Base-by-base conservation (phyloP, 345 rosid genomes). In the Eucalyptus curtisii region DNA sequence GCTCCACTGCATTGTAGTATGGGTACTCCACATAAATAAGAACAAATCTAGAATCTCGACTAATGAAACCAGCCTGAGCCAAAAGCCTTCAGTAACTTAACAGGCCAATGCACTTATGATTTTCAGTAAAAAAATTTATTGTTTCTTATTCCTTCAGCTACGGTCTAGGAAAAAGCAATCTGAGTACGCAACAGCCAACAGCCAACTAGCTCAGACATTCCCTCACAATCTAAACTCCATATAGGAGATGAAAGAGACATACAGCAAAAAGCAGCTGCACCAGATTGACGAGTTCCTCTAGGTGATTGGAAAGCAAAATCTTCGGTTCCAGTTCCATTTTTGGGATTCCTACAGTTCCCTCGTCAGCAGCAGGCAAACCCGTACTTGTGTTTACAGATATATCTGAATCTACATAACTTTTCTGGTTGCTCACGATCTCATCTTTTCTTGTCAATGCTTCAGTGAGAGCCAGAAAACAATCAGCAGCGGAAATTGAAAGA, bases 401-500 rank as follows among this genome's bases (percentile, higher is more conserved):
- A 86, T 84, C 90, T 64, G 90, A 68, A 88, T 88, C 90, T 89
- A 90, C 81, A 88, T 91, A 47, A 87, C 91, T 93, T 68, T 90
- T 90, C 89, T 55, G 92, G 45, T 90, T 94, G 81, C 89, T 90
- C 15, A 87, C 55, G 48, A 89, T 93, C 88, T 90, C 93, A 90
- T 91, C 89, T 88, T 90, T 95, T 91, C 93, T 97, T 52, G 96
- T 92, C 90, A 97, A 90, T 87, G 97, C 98, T 88, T 93, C 95
- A 55, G 94, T 95, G 57, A 97, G 87, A 49, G 99, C 90, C 89
- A 97, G 90, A 80, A 94, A 92, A 89, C 99, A 97, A 92, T 97
- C 99, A 87, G 99, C 98, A 93, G 98, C 99, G 86, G 95, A 91
- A 86, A 96, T 89, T 87, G 99, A 90, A 71, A 97, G 99, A 87